Conservation (phyloP, 2,329 filamentous ascomycete species). For the Paecilomyces sp. region DNA sequence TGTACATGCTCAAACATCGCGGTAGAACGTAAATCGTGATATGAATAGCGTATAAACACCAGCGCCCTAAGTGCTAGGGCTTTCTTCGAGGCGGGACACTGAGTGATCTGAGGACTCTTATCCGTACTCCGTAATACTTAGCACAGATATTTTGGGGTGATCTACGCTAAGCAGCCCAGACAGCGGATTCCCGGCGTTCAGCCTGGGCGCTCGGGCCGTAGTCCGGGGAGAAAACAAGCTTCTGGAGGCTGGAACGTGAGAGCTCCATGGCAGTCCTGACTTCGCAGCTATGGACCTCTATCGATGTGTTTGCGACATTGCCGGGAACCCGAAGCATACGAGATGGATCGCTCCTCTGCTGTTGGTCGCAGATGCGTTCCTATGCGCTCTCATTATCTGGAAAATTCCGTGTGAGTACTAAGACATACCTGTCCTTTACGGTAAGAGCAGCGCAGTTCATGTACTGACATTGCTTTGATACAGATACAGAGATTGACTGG, state of each 20-base stretch:
- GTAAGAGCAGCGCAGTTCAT: neutral
- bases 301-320: constrained; percentile 30
- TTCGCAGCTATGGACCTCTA: constrained; percentile 24
- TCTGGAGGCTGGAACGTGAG: constrained; percentile 3
- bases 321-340: constrained; percentile 49
- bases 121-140: too few relatives aligned
- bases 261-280: neutral
- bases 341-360: constrained; percentile 61
- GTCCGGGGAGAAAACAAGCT: neutral
- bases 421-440: neutral
- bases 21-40: neutral
- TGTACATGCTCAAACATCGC: too few relatives aligned
- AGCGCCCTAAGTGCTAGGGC: neutral
- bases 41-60: neutral
- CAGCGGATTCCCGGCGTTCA: neutral
- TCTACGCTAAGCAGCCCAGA: neutral
- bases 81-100: too few relatives aligned
- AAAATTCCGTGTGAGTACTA: constrained; percentile 68
- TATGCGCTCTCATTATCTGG: constrained; percentile 70
- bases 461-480: constrained; percentile 16
- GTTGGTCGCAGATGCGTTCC: constrained; percentile 60
- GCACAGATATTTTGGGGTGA: neutral
- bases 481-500: constrained; percentile 98
- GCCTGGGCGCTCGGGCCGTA: neutral
- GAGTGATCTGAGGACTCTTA: too few relatives aligned